These are phyloP conservation scores for Paramyrothecium roridum DNA, from an alignment of 2,329 filamentous ascomycete genomes.

Conservation along the genomic window DNA sequence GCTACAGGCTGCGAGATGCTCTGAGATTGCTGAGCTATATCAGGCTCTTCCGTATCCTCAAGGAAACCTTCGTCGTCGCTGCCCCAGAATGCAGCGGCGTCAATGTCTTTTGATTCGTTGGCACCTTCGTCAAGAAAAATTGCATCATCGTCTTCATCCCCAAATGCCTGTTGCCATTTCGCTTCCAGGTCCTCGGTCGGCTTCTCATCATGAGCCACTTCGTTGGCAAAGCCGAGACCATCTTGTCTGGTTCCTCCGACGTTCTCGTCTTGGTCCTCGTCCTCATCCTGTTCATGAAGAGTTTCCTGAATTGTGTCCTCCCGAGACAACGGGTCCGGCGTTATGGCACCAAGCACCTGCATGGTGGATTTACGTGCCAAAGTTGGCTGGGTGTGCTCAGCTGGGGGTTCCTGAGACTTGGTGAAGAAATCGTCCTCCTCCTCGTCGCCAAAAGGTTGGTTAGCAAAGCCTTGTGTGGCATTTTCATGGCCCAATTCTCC, in stretches of 20 bases:
- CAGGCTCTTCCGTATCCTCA: conserved; percentile 59
- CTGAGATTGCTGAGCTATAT: conserved; percentile 11
- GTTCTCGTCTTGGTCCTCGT: conserved; percentile 11
- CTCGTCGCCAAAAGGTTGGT: conserved; percentile 38
- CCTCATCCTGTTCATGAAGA: conserved; percentile 21
- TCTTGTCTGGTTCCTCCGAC: background rate
- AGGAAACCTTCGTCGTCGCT: conserved; percentile 86
- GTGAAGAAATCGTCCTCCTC: conserved; percentile 62
- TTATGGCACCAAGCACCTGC: conserved; percentile 57
- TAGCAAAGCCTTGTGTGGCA: conserved; percentile 17
- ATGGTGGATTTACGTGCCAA: conserved; percentile 69
- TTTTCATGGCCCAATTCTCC: conserved; percentile 4
- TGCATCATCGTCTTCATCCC: conserved; percentile 67
- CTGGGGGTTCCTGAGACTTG: conserved; percentile 37
- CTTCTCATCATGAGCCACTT: conserved; percentile 13
- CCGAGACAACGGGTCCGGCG: conserved; percentile 25
- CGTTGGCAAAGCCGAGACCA: background rate
- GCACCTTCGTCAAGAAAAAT: conserved; percentile 58
- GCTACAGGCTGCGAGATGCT: conserved; percentile 5
- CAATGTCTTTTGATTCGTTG: conserved; percentile 42
- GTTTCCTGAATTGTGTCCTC: conserved; percentile 28
- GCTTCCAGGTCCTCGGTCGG: conserved; percentile 66
- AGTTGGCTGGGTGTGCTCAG: conserved; percentile 17
- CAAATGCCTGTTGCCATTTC: conserved; percentile 81
- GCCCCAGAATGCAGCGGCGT: conserved; percentile 66